Conservation (phyloP, 768 basidiomycete species). For the Lactarius deliciosus region DNA sequence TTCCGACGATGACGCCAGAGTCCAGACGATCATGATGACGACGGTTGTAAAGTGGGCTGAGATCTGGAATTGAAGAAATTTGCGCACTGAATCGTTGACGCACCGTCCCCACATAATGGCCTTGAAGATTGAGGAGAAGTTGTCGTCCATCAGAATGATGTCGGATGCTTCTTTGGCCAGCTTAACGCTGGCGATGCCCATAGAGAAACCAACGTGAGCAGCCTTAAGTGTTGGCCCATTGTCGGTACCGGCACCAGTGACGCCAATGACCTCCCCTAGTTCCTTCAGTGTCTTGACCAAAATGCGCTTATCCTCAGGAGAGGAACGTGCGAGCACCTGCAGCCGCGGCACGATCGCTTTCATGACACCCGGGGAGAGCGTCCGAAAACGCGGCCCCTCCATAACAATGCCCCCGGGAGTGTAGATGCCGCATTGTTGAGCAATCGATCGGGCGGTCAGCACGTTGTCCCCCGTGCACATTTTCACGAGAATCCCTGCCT, state of each 20-base stretch:
- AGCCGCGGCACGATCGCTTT: constrained; percentile 85
- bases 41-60: too few species aligned
- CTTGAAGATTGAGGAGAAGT: too few species aligned
- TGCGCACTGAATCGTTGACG: too few species aligned
- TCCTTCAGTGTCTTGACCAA: constrained; percentile 85
- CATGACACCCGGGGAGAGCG: constrained; percentile 62
- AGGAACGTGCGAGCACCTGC: constrained; percentile 96
- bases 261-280: constrained; percentile 88
- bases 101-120: too few species aligned
- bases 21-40: too few species aligned
- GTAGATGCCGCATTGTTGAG: constrained; percentile 94
- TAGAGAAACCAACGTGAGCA: constrained; percentile 95
- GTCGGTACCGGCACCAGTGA: constrained; percentile 95
- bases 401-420: constrained; percentile 92
- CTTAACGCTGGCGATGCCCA: constrained; percentile 77
- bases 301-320: constrained; percentile 94
- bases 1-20: too few species aligned
- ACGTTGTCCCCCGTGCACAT: constrained; percentile 85
- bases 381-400: constrained; percentile 64
- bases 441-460: constrained; percentile 91
- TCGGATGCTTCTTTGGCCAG: too few species aligned
- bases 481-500: constrained; percentile 64
- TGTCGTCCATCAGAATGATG: too few species aligned
- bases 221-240: constrained; percentile 93
- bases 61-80: too few species aligned